Base-by-base conservation (phyloP, 305 asterid genomes). In the Ruellia speciosa region DNA sequence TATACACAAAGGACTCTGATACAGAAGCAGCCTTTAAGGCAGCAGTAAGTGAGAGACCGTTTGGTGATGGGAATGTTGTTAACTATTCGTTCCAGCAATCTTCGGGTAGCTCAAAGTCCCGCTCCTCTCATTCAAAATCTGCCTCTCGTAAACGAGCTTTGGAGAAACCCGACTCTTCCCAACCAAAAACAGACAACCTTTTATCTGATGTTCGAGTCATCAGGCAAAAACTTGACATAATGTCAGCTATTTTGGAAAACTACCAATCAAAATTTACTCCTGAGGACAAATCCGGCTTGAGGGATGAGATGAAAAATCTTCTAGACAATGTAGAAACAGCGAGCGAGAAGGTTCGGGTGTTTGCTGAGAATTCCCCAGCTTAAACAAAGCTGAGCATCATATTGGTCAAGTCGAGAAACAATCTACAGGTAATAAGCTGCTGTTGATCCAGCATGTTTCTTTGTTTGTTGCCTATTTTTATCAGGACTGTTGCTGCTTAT, bases 1-100 rank as follows among this genome's bases (percentile, higher is more conserved):
- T 70, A 54, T 82, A 69, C 57, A 13, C 0, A 7, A 76, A 63
- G 8, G 71, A 58, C 40, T 52, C 79, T 53, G 80, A 75, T 66
- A 84, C 82, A 28, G 78, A 69, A 68, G 74, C 62, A 49, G 94
- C 90, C 70, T 70, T 78, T 34, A 60, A 45, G 49, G 71, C 70
- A 45, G 80, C 81, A 7, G 28, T 73, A n/a, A 72, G n/a, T 39
- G 54, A 70, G 49, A 73, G 75, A 41, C 77, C 84, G 7, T 80
- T 72, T 54, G 82, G 79, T 33, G 56, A 57, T 3, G 47, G 48
- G 28, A 45, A 56, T 49, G 81, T 75, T 14, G 19, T 47, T 9
- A 67, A 63, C 37, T 79, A 74, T 31, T 56, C 6, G 54, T 61
- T 78, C 56, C 71, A 60, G 50, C 70, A 52, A 55, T 53, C 72